Evolutionary conservation across 257 asterid genomes (phyloP).

Genomic region (Cordia subcordata): DNA sequence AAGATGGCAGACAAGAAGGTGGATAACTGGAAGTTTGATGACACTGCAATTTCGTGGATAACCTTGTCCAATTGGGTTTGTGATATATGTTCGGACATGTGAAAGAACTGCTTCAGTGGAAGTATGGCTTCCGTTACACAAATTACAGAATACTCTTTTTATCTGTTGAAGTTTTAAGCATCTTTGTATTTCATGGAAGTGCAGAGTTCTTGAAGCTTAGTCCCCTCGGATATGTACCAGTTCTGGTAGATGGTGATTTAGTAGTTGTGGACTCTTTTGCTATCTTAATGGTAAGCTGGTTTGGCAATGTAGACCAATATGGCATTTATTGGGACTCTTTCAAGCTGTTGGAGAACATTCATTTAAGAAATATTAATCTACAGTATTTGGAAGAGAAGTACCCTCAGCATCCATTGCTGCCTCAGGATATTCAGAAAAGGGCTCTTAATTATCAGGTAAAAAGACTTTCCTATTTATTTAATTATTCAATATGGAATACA

Average conservation of each 20-base stretch:
- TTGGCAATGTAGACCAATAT: neutral
- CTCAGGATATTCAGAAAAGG: conserved; percentile 57
- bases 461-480: neutral
- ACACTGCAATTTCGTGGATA: too few relatives aligned
- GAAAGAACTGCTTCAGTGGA: too few relatives aligned
- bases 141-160: too few relatives aligned
- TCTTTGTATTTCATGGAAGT: conserved; percentile 14
- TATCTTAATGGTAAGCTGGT: conserved; percentile 62
- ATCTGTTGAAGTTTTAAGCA: too few relatives aligned
- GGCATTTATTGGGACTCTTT: neutral
- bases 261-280: conserved; percentile 75
- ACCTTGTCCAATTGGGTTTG: too few relatives aligned
- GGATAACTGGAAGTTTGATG: too few relatives aligned
- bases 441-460: conserved; percentile 29
- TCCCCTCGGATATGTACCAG: conserved; percentile 75
- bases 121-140: too few relatives aligned
- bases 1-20: too few relatives aligned
- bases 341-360: conserved; percentile 1
- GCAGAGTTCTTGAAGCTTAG: conserved; percentile 80
- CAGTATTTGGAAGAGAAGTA: conserved; percentile 88
- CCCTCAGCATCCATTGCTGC: conserved; percentile 80
- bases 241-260: conserved; percentile 68
- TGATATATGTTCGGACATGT: too few relatives aligned
- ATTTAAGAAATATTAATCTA: conserved; percentile 9
- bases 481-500: too few relatives aligned